Evolutionary conservation across 2,329 filamentous ascomycete genomes (phyloP), one percentile per base, ranked within the genome.

Genomic region (Fusarium buxicola): DNA sequence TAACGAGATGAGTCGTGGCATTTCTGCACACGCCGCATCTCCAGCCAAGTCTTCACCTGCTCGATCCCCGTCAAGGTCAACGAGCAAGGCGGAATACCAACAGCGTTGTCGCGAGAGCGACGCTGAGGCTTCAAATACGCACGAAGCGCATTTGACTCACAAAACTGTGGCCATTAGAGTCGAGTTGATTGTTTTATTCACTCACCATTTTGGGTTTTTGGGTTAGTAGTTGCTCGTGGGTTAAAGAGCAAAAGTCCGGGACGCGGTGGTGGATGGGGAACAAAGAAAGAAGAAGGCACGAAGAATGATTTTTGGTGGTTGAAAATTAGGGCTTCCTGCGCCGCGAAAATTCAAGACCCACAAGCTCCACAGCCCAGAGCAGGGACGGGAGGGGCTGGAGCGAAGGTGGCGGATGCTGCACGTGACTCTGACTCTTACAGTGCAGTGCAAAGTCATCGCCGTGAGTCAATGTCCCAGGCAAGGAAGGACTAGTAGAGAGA

Each of bases 1-100:
- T 96, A 96, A 83, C 89, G 92, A 95, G 90, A 69, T 69, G 81
- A 80, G 76, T 70, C 75, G 75, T 76, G 78, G 79, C 84, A 83
- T 86, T 82, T 82, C 82, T 82, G 82, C 83, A 64, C 79, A 77
- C 73, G 66, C 73, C 58, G 68, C 71, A 78, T 80, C 86, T 89
- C 86, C 85, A 89, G 87, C 85, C 87, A 87, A 80, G 79, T 86
- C 85, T 80, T 87, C 85, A 86, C 84, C 80, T 65, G 68, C 58
- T 65, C 66, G 60, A 60, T 30, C 58, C 63, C 61, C 39, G 60
- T 57, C 46, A 72, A 39, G 64, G 56, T 66, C 69, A 52, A 50
- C 43, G 44, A 71, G 46, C 55, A 66, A 59, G 71, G 75, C 65
- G 74, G 76, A 72, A 76, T 73, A 69, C 71, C 73, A 75, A 63